Evolutionary conservation across 192 early-diverging fungal species (phyloP).

Genomic region (Linnemannia schmuckeri): DNA sequence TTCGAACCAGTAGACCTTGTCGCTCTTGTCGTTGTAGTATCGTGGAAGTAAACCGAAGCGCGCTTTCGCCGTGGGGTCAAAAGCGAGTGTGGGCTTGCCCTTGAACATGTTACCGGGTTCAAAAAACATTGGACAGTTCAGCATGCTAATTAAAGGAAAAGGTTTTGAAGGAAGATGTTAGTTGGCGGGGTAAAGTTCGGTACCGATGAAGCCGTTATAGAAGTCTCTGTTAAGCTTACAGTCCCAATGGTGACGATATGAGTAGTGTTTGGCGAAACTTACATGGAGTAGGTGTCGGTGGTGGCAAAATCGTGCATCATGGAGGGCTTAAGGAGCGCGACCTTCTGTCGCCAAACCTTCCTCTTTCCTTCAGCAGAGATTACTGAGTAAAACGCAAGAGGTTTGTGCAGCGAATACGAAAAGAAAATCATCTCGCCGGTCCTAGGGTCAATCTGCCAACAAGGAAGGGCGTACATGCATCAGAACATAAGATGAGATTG

Average conservation of each 20-base stretch:
- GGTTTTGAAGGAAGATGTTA: background rate
- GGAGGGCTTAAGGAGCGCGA: conserved; percentile 12
- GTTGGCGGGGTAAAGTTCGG: background rate
- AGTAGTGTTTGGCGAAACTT: background rate
- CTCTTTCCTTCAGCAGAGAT: conserved; percentile 29
- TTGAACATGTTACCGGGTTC: background rate
- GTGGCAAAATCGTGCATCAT: conserved; percentile 53
- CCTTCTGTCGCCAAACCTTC: conserved; percentile 34
- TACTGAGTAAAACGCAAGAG: conserved; percentile 28
- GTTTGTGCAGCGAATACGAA: conserved; percentile 1
- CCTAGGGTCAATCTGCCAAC: conserved; percentile 38
- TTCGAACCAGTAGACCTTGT: conserved; percentile 46
- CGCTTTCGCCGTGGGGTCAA: conserved; percentile 14
- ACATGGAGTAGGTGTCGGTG: conserved; percentile 35
- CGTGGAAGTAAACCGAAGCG: conserved; percentile 46
- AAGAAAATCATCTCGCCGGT: conserved; percentile 49
- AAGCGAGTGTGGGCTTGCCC: conserved; percentile 31
- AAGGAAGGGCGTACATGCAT: background rate
- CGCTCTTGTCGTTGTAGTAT: conserved; percentile 25
- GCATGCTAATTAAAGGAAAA: conserved; percentile 10
- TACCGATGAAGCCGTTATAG: too few relatives aligned
- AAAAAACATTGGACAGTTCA: conserved; percentile 18
- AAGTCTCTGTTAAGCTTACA: background rate
- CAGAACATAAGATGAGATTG: background rate
- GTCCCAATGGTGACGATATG: background rate